phyloP scores from a whole-genome alignment of 2,329 filamentous ascomycete species.

The Claviceps monticola region DNA sequence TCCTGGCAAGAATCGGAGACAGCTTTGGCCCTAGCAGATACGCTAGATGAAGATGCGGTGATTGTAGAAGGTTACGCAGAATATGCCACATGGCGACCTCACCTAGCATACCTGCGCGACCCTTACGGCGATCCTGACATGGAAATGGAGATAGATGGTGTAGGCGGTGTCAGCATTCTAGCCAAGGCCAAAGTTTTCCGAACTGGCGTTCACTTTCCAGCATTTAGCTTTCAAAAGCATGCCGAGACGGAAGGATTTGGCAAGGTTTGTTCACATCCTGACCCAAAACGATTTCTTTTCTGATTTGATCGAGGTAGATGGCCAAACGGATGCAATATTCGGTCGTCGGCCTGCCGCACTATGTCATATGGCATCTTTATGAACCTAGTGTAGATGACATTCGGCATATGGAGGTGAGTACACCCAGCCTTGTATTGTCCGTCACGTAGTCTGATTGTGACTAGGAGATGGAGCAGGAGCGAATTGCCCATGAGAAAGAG shows the following conservation, averaged over 20 bases:
- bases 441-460: not conserved
- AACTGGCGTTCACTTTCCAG: slow-evolving; percentile 90
- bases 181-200: slow-evolving; percentile 94
- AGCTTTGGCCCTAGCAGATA: slow-evolving; percentile 82
- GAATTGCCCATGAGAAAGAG: slow-evolving; percentile 64
- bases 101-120: slow-evolving; percentile 90
- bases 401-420: slow-evolving; percentile 74
- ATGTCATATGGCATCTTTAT: slow-evolving; percentile 99
- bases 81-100: slow-evolving; percentile 95
- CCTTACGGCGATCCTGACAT: slow-evolving; percentile 97
- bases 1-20: slow-evolving; percentile 99
- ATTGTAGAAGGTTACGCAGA: slow-evolving; percentile 98
- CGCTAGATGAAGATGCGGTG: slow-evolving; percentile 91
- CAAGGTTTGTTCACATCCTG: slow-evolving; percentile 50
- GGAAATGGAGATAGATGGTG: slow-evolving; percentile 98
- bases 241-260: slow-evolving; percentile 97
- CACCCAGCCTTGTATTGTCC: not conserved
- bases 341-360: slow-evolving; percentile 89
- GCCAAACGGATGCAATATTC: slow-evolving; percentile 91
- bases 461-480: slow-evolving; percentile 89
- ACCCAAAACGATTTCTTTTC: not conserved
- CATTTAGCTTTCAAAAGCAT: slow-evolving; percentile 97
- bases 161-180: slow-evolving; percentile 92
- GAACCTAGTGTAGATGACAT: slow-evolving; percentile 98
- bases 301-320: slow-evolving; percentile 49